These are phyloP conservation scores for Holtermannia corniformis DNA, from an alignment of 768 basidiomycete species.

Conservation along the genomic window DNA sequence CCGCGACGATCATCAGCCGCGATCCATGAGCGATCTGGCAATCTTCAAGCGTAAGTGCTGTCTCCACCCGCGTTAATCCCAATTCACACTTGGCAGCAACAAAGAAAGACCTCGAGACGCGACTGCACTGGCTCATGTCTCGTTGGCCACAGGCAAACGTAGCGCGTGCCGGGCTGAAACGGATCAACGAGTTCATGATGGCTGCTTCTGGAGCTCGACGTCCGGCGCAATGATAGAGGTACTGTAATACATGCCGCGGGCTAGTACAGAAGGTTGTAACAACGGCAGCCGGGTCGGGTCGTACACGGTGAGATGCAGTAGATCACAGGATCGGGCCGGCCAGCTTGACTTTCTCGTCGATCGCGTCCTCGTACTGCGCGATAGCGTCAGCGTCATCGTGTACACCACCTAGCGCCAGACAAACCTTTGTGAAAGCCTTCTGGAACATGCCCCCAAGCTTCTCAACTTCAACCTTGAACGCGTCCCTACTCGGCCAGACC, in stretches of 20 bases:
- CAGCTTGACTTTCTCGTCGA: slow-evolving; percentile 64
- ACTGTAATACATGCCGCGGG: no score
- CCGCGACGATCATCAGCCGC: neutral
- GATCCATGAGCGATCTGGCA: neutral
- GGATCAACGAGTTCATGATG: slow-evolving; percentile 65
- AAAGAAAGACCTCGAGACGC: slow-evolving; percentile 59
- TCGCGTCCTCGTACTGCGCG: slow-evolving; percentile 86
- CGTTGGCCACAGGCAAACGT: slow-evolving; percentile 71
- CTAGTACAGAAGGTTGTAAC: neutral
- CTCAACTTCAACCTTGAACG: slow-evolving; percentile 75
- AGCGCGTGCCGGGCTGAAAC: slow-evolving; percentile 66
- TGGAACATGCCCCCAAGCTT: slow-evolving; percentile 90
- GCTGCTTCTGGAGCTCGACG: neutral
- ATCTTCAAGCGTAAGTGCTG: neutral
- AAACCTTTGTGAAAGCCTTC: slow-evolving; percentile 81
- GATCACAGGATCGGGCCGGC: slow-evolving; percentile 57
- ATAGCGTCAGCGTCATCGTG: no score
- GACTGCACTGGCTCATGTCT: slow-evolving; percentile 79
- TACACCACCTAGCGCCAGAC: no score
- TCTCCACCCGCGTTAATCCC: neutral
- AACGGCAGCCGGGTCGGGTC: no score
- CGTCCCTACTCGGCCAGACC: slow-evolving; percentile 82
- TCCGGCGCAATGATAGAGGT: no score
- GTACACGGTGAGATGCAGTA: neutral
- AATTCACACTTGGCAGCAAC: no score